These are phyloP conservation scores for Yamadazyma oceani DNA, from an alignment of 1,139 yeast species.

Conservation along the genomic window DNA sequence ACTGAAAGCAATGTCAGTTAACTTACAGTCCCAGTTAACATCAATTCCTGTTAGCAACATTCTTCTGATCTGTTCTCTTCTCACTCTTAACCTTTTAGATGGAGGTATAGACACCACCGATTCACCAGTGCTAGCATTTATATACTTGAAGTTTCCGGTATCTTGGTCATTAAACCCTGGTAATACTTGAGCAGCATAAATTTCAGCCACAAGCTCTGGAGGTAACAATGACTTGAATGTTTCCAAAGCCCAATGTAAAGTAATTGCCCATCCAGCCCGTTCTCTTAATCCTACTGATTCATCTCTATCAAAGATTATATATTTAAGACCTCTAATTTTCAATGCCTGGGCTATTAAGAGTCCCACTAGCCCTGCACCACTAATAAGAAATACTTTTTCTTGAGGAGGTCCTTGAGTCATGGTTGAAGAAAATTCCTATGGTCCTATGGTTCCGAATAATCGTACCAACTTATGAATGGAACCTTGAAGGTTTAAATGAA, in stretches of 20 bases:
- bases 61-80: slow-evolving; percentile 26
- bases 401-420: slow-evolving; percentile 5
- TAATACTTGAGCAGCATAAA: slow-evolving; percentile 25
- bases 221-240: slow-evolving; percentile 23
- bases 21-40: slow-evolving; percentile 25
- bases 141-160: slow-evolving; percentile 26
- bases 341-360: slow-evolving; percentile 25
- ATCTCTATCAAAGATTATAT: slow-evolving; percentile 25
- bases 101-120: slow-evolving; percentile 27
- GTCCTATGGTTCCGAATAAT: too few species aligned
- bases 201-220: slow-evolving; percentile 14
- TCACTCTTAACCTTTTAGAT: slow-evolving; percentile 23
- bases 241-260: slow-evolving; percentile 28
- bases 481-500: too few species aligned
- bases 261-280: slow-evolving; percentile 29
- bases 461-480: too few species aligned
- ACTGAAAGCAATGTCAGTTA: slow-evolving; percentile 11
- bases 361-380: slow-evolving; percentile 27
- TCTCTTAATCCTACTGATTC: slow-evolving; percentile 20
- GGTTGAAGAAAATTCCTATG: background rate
- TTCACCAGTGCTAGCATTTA: slow-evolving; percentile 25
- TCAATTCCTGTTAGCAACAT: slow-evolving; percentile 21
- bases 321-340: slow-evolving; percentile 20
- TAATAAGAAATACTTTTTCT: slow-evolving; percentile 11
- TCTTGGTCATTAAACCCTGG: slow-evolving; percentile 24